These are phyloP conservation scores for Stylosanthes scabra DNA, from an alignment of 331 rosid species.

Conservation along the genomic window DNA sequence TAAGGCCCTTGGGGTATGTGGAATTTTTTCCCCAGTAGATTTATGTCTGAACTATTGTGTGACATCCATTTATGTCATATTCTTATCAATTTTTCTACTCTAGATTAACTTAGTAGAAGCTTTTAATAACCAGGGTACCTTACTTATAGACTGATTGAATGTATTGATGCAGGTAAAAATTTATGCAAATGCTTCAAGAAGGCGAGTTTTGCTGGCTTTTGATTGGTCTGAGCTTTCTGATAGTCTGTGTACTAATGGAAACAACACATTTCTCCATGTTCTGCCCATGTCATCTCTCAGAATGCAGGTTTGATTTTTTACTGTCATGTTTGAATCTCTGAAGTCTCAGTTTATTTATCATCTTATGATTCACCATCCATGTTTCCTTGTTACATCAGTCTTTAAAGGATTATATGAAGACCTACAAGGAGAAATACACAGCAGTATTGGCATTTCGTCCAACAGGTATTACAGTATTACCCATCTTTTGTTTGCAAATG, in stretches of 20 bases:
- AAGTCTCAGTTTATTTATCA: neutral
- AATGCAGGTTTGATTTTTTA: conserved; percentile 49
- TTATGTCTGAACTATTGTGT: neutral
- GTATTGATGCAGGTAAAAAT: conserved; percentile 49
- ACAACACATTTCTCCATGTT: conserved; percentile 60
- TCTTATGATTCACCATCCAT: conserved; percentile 12
- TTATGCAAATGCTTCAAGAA: conserved; percentile 58
- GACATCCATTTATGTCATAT: conserved; percentile 7
- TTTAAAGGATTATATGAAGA: conserved; percentile 55
- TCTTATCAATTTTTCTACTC: conserved; percentile 18
- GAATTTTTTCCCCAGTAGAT: neutral
- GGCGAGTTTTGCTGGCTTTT: conserved; percentile 53
- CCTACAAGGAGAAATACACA: conserved; percentile 54
- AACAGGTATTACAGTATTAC: conserved; percentile 54
- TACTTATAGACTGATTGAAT: conserved; percentile 1
- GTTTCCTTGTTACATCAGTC: conserved; percentile 39
- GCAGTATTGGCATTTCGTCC: conserved; percentile 65
- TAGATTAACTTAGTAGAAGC: conserved; percentile 16
- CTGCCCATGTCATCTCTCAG: conserved; percentile 58
- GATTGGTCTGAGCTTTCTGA: conserved; percentile 55
- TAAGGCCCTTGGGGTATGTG: conserved; percentile 51
- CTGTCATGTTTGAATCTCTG: conserved; percentile 22
- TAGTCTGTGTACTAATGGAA: conserved; percentile 53
- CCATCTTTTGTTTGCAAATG: conserved; percentile 13
- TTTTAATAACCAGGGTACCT: conserved; percentile 12